These are phyloP conservation scores for Senecio squalidus DNA, from an alignment of 140 eudicot species.

Conservation along the genomic window DNA sequence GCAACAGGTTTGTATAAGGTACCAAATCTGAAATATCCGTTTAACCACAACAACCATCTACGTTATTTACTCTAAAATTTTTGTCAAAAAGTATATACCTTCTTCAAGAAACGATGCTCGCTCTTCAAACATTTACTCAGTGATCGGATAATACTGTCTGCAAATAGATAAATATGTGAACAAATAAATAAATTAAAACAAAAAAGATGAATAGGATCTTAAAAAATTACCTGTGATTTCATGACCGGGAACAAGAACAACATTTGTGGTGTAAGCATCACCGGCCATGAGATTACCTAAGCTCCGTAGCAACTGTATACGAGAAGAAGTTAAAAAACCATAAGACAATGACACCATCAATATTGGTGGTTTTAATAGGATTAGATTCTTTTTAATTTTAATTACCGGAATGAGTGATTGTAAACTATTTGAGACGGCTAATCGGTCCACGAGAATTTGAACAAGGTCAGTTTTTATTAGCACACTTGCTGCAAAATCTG, in stretches of 20 bases:
- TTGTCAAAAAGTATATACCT: conserved; percentile 42
- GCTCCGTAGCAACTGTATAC: conserved; percentile 69
- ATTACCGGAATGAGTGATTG: conserved; percentile 91
- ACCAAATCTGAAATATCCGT: too few species aligned
- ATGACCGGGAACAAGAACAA: conserved; percentile 55
- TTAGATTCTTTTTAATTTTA: background rate
- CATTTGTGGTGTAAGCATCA: conserved; percentile 57
- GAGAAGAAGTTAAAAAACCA: background rate
- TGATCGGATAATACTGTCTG: conserved; percentile 60
- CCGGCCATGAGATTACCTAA: conserved; percentile 92
- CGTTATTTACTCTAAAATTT: too few species aligned
- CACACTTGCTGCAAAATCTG: conserved; percentile 68
- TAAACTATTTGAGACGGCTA: conserved; percentile 65
- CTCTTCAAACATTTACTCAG: conserved; percentile 66
- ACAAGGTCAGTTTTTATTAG: conserved; percentile 66
- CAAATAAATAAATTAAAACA: background rate
- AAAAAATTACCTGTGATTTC: conserved; percentile 73
- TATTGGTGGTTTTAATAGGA: background rate
- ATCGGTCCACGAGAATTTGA: conserved; percentile 70
- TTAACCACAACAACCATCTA: too few species aligned
- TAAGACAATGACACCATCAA: background rate
- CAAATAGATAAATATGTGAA: background rate
- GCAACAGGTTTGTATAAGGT: too few species aligned
- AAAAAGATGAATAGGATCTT: background rate
- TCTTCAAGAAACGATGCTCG: conserved; percentile 87